Evolutionary conservation across 768 basidiomycete genomes (phyloP).

Genomic region (Hericium coralloides): DNA sequence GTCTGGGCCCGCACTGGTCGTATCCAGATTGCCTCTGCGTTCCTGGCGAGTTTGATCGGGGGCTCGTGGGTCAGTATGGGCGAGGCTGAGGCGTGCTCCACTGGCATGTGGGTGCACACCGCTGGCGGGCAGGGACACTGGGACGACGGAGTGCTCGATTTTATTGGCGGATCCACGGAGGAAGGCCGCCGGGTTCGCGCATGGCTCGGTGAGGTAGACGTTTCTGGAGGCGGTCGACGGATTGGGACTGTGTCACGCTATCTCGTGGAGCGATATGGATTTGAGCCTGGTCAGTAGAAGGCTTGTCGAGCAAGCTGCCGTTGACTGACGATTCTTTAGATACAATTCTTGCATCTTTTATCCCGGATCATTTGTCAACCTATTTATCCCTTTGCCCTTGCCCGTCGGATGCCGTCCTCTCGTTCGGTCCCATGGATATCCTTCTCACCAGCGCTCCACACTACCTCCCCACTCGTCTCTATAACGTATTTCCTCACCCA

Average conservation of each 20-base stretch:
- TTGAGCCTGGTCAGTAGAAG: constrained; percentile 50
- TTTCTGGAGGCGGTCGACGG: constrained; percentile 52
- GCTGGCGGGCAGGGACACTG: constrained; percentile 44
- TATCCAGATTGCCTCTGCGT: constrained; percentile 69
- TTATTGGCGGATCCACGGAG: constrained; percentile 67
- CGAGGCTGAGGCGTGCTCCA: constrained; percentile 70
- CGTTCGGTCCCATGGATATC: constrained; percentile 75
- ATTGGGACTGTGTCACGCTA: constrained; percentile 64
- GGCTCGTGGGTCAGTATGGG: constrained; percentile 67
- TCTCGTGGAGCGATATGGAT: constrained; percentile 72
- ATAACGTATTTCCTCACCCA: constrained; percentile 71
- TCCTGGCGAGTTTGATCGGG: constrained; percentile 59
- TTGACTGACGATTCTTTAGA: constrained; percentile 30
- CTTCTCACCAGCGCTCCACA: constrained; percentile 69
- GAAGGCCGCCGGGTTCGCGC: constrained; percentile 64
- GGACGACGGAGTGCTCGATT: constrained; percentile 74
- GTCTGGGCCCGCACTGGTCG: constrained; percentile 74
- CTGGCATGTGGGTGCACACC: constrained; percentile 66
- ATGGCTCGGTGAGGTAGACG: constrained; percentile 80
- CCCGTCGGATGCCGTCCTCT: constrained; percentile 64
- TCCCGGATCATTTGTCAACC: constrained; percentile 63
- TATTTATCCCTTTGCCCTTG: constrained; percentile 74
- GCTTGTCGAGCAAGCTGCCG: neutral
- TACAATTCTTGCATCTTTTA: constrained; percentile 67
- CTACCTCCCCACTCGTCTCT: constrained; percentile 66